These are phyloP conservation scores for Heimioporus punctisporus DNA, from an alignment of 1,284 basidiomycete species.

Conservation along the genomic window DNA sequence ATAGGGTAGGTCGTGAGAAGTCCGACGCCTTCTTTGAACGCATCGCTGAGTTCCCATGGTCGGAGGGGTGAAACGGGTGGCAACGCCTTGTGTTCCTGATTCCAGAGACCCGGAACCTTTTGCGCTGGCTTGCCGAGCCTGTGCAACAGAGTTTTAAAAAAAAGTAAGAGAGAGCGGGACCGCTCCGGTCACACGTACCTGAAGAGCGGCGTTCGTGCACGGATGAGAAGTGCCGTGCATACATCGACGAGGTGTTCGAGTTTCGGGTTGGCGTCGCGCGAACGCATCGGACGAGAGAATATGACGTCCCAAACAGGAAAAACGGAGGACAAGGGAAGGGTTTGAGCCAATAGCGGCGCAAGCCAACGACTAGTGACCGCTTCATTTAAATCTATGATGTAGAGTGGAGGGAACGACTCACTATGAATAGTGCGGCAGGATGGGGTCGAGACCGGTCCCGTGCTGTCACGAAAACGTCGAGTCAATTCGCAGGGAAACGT, in stretches of 20 bases:
- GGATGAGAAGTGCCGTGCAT: slow-evolving; percentile 67
- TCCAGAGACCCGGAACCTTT: slow-evolving; percentile 56
- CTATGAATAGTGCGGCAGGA: slow-evolving; percentile 81
- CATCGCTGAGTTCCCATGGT: slow-evolving; percentile 60
- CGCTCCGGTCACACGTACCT: slow-evolving; percentile 42
- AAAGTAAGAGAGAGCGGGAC: not conserved
- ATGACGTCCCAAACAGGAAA: slow-evolving; percentile 72
- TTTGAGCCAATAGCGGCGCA: slow-evolving; percentile 71
- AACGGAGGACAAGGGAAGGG: slow-evolving; percentile 61
- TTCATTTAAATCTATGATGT: not conserved
- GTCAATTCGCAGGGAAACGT: not conserved
- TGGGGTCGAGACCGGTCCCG: slow-evolving; percentile 67
- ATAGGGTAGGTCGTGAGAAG: slow-evolving; percentile 68
- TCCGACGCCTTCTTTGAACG: slow-evolving; percentile 65
- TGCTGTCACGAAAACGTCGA: slow-evolving; percentile 37
- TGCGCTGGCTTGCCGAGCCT: slow-evolving; percentile 56
- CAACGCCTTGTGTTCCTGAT: slow-evolving; percentile 41
- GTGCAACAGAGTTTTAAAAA: not conserved
- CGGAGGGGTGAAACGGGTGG: slow-evolving; percentile 47
- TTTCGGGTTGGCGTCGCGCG: slow-evolving; percentile 58
- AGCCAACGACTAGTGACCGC: slow-evolving; percentile 64
- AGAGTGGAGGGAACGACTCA: slow-evolving; percentile 39
- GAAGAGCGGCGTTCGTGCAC: slow-evolving; percentile 53
- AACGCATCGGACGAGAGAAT: slow-evolving; percentile 58
- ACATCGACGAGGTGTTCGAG: slow-evolving; percentile 69